Evolutionary conservation across 345 rosid genomes (phyloP), one percentile per base, ranked within the genome.

Genomic region (Citrus medica): DNA sequence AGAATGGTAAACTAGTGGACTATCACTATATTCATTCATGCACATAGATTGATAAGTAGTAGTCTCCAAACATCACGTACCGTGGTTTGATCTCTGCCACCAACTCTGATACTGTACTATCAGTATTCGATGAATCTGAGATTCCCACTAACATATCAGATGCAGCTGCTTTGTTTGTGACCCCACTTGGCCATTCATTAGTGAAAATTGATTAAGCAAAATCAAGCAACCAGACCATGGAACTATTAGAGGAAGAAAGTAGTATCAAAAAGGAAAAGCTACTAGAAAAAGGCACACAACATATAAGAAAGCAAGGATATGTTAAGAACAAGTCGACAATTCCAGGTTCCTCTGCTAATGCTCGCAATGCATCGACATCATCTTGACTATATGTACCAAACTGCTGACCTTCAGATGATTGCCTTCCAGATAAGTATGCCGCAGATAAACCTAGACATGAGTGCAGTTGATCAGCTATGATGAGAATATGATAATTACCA

Each of bases 161-260:
- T 71, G 51, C 73, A 51, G 84, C 78, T 79, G 91, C 93, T 83
- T 89, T 78, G 69, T 87, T 88, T 10, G 89, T 89, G 28, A 92
- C 84, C 66, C 94, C 95, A 24, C 86, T 89, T 35, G 99, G 99
- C 99, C 99, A 95, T 82, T 91, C 98, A 82, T 95, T 95, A 90
- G 98, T 95, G 74, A 30, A 69, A 42, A 78, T 62, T 67, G 66
- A 75, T 90, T 86, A 92, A 90, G 97, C 87, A 87, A 22, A 76
- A 7, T 73, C 86, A 81, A 67, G 59, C 59, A 38, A 71, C 25
- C 37, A 62, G 42, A 76, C 53, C 27, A 40, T 25, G 62, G 56
- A 76, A 58, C 22, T 25, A 79, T 4, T 51, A 2, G 27, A 56
- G 4, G 37, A 53, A 46, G 69, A 35, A 30, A 33, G 37, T 59